Evolutionary conservation across 2,329 filamentous ascomycete species (phyloP).

Genomic region (Hypoxylon sp.): DNA sequence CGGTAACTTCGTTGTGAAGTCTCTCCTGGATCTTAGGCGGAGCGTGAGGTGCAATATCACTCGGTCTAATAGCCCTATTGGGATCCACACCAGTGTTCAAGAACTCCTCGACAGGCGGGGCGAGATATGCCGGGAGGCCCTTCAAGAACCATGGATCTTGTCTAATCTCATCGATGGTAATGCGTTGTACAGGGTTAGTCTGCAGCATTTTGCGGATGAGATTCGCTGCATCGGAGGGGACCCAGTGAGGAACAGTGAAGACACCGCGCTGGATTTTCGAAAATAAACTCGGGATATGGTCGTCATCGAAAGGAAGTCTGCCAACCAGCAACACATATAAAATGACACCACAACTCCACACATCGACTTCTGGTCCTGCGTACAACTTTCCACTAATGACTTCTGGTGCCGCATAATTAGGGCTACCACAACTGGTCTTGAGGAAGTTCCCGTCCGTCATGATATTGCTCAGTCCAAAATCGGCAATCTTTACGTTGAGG

Average conservation of each 20-base stretch:
- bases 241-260: conserved; percentile 92
- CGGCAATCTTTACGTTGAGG: conserved; percentile 98
- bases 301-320: conserved; percentile 94
- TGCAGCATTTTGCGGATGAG: conserved; percentile 95
- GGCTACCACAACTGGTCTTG: conserved; percentile 97
- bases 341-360: conserved; percentile 97
- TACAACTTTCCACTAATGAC: conserved; percentile 98
- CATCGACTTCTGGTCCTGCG: conserved; percentile 96
- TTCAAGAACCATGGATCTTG: conserved; percentile 94
- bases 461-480: conserved; percentile 98
- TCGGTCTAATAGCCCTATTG: conserved; percentile 89
- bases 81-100: conserved; percentile 94
- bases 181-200: conserved; percentile 93
- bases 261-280: conserved; percentile 97
- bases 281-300: conserved; percentile 97
- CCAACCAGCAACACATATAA: conserved; percentile 86
- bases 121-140: conserved; percentile 87
- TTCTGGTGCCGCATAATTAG: conserved; percentile 97
- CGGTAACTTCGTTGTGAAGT: conserved; percentile 91
- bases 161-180: conserved; percentile 93
- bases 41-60: conserved; percentile 84
- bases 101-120: conserved; percentile 91
- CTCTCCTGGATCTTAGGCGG: conserved; percentile 86
- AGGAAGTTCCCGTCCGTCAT: conserved; percentile 99
- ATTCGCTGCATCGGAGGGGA: conserved; percentile 84